Base-by-base conservation (phyloP, 768 basidiomycete genomes). In the Tulasnella sp. region DNA sequence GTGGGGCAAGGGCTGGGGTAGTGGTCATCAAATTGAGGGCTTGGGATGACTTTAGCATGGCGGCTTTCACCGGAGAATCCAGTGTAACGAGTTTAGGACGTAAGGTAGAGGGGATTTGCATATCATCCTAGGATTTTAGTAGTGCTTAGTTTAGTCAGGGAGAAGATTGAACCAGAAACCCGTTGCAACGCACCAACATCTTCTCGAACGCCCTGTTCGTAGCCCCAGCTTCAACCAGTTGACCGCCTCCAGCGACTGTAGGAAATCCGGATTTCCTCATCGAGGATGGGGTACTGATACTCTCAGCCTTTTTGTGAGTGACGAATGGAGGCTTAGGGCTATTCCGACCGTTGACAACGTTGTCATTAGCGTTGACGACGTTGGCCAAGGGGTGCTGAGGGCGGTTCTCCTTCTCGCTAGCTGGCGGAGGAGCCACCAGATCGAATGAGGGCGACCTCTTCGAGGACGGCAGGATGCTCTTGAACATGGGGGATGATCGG, bases 31-130 rank as follows among this genome's bases (percentile, higher is more conserved):
- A 77, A 83, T 85, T 64, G 82, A 93, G 84, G 36, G 88, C 87
- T 38, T 91, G 89, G 0, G 93, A 94, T 0, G 93, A 93, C 81
- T 93, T 94, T 75, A 97, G 85, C 93, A 97, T 96, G 15, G 92
- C 93, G 5, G 92, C 93, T 81, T 97, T 97, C 71, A 97, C 92
- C 0, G 91, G 89, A 0, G 90, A 84, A 76, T 96, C 93, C 88
- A 97, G 93, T 19, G 89, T 89, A 69, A 86, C 85, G 22, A 96
- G 88, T 83, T 94, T 93, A 1, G 90, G 91, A 9, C 94, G 88
- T 31, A 95, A 84, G 2, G 88, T 89, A 8, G 88, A 84, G 3
- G 94, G 94, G 29, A 96, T 94, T 83, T 96, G 94, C 72, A 96
- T 89, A 77, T 94, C 93, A 82, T 96, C 93, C 94, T 96, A 79